A percentile compares a stretch with the other conserved stretches of the same genome.
These are phyloP conservation scores for Delphinella strobiligena DNA, from an alignment of 2,329 filamentous ascomycete species.

Conservation along the genomic window DNA sequence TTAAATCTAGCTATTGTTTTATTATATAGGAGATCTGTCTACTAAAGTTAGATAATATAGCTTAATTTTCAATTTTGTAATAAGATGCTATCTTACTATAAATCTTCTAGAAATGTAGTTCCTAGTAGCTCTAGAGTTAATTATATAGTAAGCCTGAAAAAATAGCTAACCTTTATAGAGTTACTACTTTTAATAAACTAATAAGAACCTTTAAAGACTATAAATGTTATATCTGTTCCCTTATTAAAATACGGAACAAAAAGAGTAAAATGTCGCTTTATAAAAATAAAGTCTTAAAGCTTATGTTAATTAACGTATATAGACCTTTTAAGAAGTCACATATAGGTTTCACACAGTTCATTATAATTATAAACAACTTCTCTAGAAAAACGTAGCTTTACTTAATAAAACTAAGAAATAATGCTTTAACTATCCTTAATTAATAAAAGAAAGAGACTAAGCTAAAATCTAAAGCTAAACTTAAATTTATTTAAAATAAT, in stretches of 20 bases:
- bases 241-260: constrained; percentile 1
- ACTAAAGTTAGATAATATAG: no score
- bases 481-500: background rate
- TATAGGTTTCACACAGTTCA: background rate
- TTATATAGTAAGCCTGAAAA: background rate
- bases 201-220: background rate
- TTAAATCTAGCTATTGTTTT: no score
- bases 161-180: background rate
- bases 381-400: no score
- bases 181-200: constrained; percentile 1
- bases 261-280: background rate
- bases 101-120: no score
- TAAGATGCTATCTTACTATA: no score
- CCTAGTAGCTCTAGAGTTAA: no score
- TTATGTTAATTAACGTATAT: background rate
- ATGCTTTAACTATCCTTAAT: background rate
- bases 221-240: background rate
- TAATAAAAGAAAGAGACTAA: background rate
- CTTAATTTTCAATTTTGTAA: no score
- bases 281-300: constrained; percentile 1
- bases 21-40: no score
- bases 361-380: background rate
- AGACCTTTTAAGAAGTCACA: background rate
- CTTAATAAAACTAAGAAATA: background rate
- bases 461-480: background rate